These are phyloP conservation scores for Coleophoma crateriformis DNA, from an alignment of 2,329 filamentous ascomycete genomes.

Conservation along the genomic window DNA sequence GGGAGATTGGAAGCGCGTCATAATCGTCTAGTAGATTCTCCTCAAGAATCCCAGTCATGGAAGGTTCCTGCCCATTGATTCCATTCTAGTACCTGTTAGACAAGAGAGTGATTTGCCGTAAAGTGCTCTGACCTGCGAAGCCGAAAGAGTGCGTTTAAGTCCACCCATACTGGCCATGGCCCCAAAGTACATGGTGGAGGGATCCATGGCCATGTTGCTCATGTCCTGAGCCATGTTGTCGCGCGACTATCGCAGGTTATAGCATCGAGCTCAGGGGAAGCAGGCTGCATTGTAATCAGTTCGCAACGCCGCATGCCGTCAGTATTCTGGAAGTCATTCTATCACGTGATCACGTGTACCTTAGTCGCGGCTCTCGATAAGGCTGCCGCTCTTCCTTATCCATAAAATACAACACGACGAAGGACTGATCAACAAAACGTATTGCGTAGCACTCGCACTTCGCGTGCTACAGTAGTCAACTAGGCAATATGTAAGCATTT, in stretches of 20 bases:
- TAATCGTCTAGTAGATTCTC: constrained; percentile 32
- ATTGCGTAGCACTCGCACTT: too few relatives aligned
- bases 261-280: neutral
- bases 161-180: constrained; percentile 12
- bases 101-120: neutral
- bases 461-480: too few relatives aligned
- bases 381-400: too few relatives aligned
- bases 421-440: neutral
- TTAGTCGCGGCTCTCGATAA: too few relatives aligned
- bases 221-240: constrained; percentile 15
- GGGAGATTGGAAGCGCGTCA: constrained; percentile 35
- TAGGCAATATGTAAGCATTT: neutral
- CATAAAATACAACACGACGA: neutral
- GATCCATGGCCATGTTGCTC: constrained; percentile 17
- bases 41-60: constrained; percentile 36
- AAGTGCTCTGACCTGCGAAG: constrained; percentile 18
- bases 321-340: too few relatives aligned
- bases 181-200: constrained; percentile 18
- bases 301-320: neutral
- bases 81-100: constrained; percentile 2
- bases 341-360: too few relatives aligned
- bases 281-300: neutral
- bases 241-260: neutral
- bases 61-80: constrained; percentile 17
- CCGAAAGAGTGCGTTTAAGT: constrained; percentile 16